Conservation (phyloP, 495 filamentous ascomycete species). For the Viridothelium virens region DNA sequence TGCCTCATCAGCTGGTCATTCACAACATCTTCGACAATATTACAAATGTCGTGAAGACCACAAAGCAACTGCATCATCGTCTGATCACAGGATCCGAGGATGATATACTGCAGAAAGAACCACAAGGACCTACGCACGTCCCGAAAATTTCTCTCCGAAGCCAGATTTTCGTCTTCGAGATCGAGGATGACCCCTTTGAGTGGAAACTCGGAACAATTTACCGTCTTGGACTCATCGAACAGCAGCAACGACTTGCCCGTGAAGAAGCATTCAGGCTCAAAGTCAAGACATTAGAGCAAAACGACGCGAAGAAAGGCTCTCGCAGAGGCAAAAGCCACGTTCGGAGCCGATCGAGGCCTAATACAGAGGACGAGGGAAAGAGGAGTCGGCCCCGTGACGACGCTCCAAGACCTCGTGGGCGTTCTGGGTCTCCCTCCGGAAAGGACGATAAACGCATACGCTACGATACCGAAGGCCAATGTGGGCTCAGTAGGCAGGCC, state of each 20-base stretch:
- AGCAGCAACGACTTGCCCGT: conserved; percentile 77
- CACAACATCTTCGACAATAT: conserved; percentile 89
- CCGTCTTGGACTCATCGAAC: conserved; percentile 75
- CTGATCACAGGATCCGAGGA: conserved; percentile 82
- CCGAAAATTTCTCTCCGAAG: conserved; percentile 76
- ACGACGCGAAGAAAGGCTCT: conserved; percentile 27
- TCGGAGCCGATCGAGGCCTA: conserved; percentile 25
- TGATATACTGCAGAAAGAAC: conserved; percentile 71
- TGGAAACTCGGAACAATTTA: conserved; percentile 95
- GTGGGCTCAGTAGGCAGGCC: conserved; percentile 57
- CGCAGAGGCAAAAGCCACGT: conserved; percentile 40
- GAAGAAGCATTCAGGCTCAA: conserved; percentile 88
- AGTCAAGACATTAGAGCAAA: conserved; percentile 68
- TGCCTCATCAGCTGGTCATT: conserved; percentile 90
- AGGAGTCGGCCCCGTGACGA: conserved; percentile 10
- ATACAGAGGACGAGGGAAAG: conserved; percentile 12
- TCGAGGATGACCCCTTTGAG: conserved; percentile 95
- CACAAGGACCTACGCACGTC: conserved; percentile 75
- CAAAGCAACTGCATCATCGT: conserved; percentile 80
- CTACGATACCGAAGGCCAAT: conserved; percentile 72
- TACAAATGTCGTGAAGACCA: conserved; percentile 77
- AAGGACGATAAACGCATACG: conserved; percentile 46
- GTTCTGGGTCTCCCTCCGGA: conserved; percentile 35
- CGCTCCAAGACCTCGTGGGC: conserved; percentile 25
- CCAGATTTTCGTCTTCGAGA: conserved; percentile 73